Conservation (phyloP, 164 flowering plant species). For the Kingdonia uniflora region DNA sequence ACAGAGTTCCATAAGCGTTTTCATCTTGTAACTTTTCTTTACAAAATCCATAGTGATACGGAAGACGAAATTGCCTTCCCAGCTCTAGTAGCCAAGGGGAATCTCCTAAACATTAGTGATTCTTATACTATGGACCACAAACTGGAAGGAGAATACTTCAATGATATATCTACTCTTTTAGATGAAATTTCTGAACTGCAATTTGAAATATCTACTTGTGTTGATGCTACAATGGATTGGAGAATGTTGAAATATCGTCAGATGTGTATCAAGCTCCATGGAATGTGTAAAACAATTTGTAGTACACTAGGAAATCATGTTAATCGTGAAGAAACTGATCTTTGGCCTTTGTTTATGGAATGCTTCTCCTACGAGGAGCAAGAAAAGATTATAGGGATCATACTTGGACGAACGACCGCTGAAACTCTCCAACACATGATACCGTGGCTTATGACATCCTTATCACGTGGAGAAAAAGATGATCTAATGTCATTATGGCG, state of each 20-base stretch:
- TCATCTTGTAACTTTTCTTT: conserved; percentile 30
- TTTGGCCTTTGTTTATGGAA: conserved; percentile 61
- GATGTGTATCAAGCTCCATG: conserved; percentile 52
- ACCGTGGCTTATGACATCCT: conserved; percentile 66
- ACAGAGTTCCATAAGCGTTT: conserved; percentile 46
- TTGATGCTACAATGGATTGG: conserved; percentile 11
- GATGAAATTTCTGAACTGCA: conserved; percentile 39
- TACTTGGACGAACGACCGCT: conserved; percentile 71
- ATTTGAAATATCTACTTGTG: conserved; percentile 7
- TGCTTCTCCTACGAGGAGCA: conserved; percentile 63
- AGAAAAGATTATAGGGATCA: conserved; percentile 55
- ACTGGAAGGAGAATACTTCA: conserved; percentile 44
- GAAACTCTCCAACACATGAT: conserved; percentile 65
- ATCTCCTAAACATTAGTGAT: conserved; percentile 38
- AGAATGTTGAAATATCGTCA: conserved; percentile 20
- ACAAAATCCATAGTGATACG: conserved; percentile 54
- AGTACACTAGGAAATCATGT: conserved; percentile 48
- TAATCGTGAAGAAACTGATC: conserved; percentile 60
- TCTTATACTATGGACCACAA: conserved; percentile 71
- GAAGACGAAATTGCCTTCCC: conserved; percentile 87
- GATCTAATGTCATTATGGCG: conserved; percentile 52
- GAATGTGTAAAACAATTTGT: conserved; percentile 48
- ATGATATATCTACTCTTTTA: conserved; percentile 34
- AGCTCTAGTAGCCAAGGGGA: conserved; percentile 67
- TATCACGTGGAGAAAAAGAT: conserved; percentile 51